Evolutionary conservation across 73 alveolate species (phyloP).

Genomic region (Paramecium tetraurelia): DNA sequence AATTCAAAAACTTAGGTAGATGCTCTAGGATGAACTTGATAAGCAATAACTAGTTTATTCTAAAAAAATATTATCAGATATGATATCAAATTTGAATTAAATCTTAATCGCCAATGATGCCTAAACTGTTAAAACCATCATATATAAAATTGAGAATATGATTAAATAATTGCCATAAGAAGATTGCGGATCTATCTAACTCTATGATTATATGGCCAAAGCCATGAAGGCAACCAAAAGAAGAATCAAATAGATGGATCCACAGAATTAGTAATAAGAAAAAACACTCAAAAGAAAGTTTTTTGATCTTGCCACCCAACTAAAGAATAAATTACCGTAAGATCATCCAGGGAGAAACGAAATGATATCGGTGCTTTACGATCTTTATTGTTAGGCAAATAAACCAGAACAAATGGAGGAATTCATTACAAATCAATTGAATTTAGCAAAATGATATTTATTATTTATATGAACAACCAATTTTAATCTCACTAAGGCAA

Average conservation of each 20-base stretch:
- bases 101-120: slow-evolving; percentile 14
- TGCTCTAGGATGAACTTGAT: background rate
- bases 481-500: background rate
- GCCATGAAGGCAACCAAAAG: slow-evolving; percentile 28
- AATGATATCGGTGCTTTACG: slow-evolving; percentile 26
- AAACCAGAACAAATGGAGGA: slow-evolving; percentile 12
- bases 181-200: slow-evolving; percentile 18
- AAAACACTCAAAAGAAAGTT: background rate
- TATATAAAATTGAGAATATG: background rate
- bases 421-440: background rate
- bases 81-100: slow-evolving; percentile 20
- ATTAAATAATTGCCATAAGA: background rate
- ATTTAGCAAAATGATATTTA: slow-evolving; percentile 3
- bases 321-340: background rate
- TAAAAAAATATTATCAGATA: slow-evolving; percentile 9
- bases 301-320: background rate
- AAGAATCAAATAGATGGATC: background rate
- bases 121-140: background rate
- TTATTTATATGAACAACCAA: background rate
- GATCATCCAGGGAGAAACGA: background rate
- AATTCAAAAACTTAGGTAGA: background rate
- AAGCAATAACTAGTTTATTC: background rate
- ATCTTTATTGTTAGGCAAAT: background rate
- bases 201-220: slow-evolving; percentile 37
- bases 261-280: background rate